Base-by-base conservation (phyloP, 192 early-diverging fungal genomes). In the Coemansia umbellata region DNA sequence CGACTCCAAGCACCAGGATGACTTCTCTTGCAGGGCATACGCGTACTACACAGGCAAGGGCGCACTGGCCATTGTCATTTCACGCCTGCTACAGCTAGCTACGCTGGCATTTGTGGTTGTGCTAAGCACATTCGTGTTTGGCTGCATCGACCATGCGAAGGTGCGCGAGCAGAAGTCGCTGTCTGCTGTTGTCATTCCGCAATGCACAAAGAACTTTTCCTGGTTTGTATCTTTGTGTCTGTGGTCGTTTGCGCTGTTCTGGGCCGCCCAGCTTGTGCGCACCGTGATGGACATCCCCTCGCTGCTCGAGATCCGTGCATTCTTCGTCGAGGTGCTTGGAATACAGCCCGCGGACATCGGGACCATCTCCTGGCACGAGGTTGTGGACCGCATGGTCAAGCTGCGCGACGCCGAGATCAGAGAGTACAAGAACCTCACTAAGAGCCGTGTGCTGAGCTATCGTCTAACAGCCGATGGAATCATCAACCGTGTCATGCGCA, bases 401-500 rank as follows among this genome's bases (percentile, higher is more conserved):
- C 82, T 90, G 43, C 79, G 87, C 31, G 81, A 89, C 44, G 82
- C 80, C 31, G 88, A 91, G 54, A 67, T 70, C 30, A 47, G 57
- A 37, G 64, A 80, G 68, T 59, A 69, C 47, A 43, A 48, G 60
- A 84, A 43, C 78, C 64, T 49, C 69, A 55, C 67, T 27, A 53
- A 60, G 39, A 74, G 56, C 60, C 81, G 66, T 42, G 74, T 66
- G 55, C 72, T 63, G 27, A 56, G 47, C 6, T 73, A 83, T 33
- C 81, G 81, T 3, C 69, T 88, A 36, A 84, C 85, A 50, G 85
- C 76, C 26, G 85, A 83, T 50, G 82, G 76, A 37, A 90, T 99
- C 42, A 84, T 92, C 31, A 94, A 91, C 70, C 87, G 95, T 14
- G 98, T 99, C 56, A 86, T 97, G 89, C 85, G 97, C 14, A 87